These are phyloP conservation scores for Aspergillus funiculosus DNA, from an alignment of 495 filamentous ascomycete genomes.

Conservation along the genomic window DNA sequence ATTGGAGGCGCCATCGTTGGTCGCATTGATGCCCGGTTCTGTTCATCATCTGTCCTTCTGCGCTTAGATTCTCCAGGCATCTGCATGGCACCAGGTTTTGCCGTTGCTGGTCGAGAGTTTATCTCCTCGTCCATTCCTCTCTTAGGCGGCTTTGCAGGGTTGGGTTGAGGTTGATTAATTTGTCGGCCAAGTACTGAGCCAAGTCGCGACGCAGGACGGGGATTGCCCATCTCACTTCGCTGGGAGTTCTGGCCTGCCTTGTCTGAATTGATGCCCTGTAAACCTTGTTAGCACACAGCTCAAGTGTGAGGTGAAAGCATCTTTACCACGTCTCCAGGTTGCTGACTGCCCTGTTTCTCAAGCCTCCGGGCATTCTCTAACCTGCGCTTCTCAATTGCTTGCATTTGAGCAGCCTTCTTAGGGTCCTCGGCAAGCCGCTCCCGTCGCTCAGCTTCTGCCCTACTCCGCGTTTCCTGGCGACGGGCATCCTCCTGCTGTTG, in stretches of 20 bases:
- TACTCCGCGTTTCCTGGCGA: slow-evolving; percentile 43
- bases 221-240: slow-evolving; percentile 44
- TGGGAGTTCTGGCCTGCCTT: slow-evolving; percentile 33
- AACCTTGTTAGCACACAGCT: slow-evolving; percentile 21
- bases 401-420: slow-evolving; percentile 63
- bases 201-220: slow-evolving; percentile 49
- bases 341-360: slow-evolving; percentile 49
- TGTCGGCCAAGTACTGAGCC: slow-evolving; percentile 45
- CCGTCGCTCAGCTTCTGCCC: slow-evolving; percentile 44
- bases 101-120: slow-evolving; percentile 37
- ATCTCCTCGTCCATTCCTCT: slow-evolving; percentile 51
- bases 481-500: slow-evolving; percentile 47
- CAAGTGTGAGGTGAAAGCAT: slow-evolving; percentile 3
- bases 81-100: slow-evolving; percentile 40
- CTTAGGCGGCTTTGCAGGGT: slow-evolving; percentile 62
- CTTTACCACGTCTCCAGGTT: slow-evolving; percentile 39
- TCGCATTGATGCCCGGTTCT: slow-evolving; percentile 41
- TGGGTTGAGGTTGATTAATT: slow-evolving; percentile 48
- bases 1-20: slow-evolving; percentile 75
- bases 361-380: slow-evolving; percentile 59
- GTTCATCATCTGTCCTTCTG: slow-evolving; percentile 55
- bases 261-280: slow-evolving; percentile 20
- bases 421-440: slow-evolving; percentile 49
- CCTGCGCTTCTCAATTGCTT: slow-evolving; percentile 60
- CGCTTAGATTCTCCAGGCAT: slow-evolving; percentile 51